Conservation (phyloP, 2,329 filamentous ascomycete species). For the Phoma sp. region DNA sequence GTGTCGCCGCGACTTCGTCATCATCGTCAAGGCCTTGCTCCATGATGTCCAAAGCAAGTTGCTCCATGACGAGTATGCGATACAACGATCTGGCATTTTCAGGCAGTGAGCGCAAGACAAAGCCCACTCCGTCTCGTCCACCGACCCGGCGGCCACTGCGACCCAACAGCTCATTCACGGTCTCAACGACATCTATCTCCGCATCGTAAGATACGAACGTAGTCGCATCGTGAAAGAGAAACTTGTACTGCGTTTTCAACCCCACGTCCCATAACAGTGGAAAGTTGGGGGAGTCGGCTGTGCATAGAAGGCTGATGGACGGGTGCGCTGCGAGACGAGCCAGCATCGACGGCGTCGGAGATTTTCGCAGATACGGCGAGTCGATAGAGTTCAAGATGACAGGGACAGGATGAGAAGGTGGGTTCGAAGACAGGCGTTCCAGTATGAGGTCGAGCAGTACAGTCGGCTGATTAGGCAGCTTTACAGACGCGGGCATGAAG, state of each 20-base stretch:
- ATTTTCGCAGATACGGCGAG: slow-evolving; percentile 74
- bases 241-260: slow-evolving; percentile 80
- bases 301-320: slow-evolving; percentile 74
- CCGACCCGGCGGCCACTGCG: slow-evolving; percentile 79
- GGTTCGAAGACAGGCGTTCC: slow-evolving; percentile 59
- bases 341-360: slow-evolving; percentile 72
- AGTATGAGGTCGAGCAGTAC: slow-evolving; percentile 73
- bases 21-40: slow-evolving; percentile 46
- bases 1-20: slow-evolving; percentile 23
- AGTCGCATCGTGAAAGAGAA: slow-evolving; percentile 92
- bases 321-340: slow-evolving; percentile 77
- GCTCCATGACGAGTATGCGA: slow-evolving; percentile 81
- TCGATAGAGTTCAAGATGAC: slow-evolving; percentile 89
- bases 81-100: slow-evolving; percentile 92
- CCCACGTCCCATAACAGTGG: slow-evolving; percentile 87
- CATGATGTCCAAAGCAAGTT: slow-evolving; percentile 70
- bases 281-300: slow-evolving; percentile 87
- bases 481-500: slow-evolving; percentile 58
- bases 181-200: slow-evolving; percentile 85
- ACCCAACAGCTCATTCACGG: slow-evolving; percentile 85
- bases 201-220: slow-evolving; percentile 78
- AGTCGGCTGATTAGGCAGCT: slow-evolving; percentile 68
- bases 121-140: slow-evolving; percentile 88
- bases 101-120: slow-evolving; percentile 86
- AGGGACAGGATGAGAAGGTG: slow-evolving; percentile 58